Conservation (phyloP, 2,329 filamentous ascomycete genomes). For the Colletotrichum abscissum region DNA sequence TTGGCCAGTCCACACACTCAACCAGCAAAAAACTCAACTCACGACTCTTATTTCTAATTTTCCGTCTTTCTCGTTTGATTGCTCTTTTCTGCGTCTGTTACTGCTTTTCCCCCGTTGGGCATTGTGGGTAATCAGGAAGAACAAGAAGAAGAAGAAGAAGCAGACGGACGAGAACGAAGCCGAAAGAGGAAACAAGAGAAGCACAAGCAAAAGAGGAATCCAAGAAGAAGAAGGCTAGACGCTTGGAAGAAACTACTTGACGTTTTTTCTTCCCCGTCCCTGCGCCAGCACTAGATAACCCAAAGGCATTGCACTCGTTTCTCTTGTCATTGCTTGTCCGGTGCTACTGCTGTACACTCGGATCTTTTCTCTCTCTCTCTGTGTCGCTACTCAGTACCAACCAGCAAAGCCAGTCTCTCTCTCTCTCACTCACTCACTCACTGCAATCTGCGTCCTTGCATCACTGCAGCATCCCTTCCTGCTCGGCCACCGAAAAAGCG, state of each 20-base stretch:
- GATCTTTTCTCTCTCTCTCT: slow-evolving; percentile 12
- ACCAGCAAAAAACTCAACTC: not conserved
- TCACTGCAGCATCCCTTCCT: not conserved
- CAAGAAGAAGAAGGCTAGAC: not conserved
- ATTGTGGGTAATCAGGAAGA: slow-evolving; percentile 11
- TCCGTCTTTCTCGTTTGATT: not conserved
- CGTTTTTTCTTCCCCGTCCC: slow-evolving; percentile 4
- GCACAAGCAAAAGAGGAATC: not conserved
- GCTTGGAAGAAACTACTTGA: not conserved
- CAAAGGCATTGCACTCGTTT: slow-evolving; percentile 2
- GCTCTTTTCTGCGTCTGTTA: slow-evolving; percentile 10
- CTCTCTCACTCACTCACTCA: not conserved
- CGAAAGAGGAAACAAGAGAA: not conserved
- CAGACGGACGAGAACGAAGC: not conserved
- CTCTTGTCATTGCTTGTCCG: slow-evolving; percentile 10
- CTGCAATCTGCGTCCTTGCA: not conserved
- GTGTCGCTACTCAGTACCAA: too few species aligned
- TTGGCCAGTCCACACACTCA: not conserved
- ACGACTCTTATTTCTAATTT: not conserved
- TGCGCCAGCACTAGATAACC: slow-evolving; percentile 1
- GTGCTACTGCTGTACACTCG: slow-evolving; percentile 20
- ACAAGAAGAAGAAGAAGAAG: slow-evolving; percentile 3
- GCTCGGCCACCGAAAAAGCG: slow-evolving; percentile 34
- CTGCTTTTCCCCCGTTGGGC: slow-evolving; percentile 10
- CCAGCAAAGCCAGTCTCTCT: not conserved